Evolutionary conservation across 768 basidiomycete genomes (phyloP).

Genomic region (Calocybe gangraenosa): DNA sequence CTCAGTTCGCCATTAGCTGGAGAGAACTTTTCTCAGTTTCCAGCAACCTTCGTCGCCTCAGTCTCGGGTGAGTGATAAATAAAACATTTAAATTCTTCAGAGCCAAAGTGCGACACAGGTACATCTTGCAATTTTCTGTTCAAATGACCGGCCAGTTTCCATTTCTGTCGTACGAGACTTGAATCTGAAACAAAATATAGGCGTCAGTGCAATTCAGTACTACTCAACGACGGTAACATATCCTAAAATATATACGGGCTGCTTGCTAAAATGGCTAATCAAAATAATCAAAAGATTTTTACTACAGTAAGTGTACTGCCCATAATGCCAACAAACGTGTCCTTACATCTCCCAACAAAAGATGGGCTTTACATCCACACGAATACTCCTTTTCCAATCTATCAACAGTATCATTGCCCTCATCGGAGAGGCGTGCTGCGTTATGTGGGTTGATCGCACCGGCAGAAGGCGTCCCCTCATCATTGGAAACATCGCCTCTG

Average conservation of each 20-base stretch:
- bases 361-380: slow-evolving; percentile 42
- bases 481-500: slow-evolving; percentile 36
- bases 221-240: slow-evolving; percentile 37
- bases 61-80: slow-evolving; percentile 32
- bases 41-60: slow-evolving; percentile 43
- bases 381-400: slow-evolving; percentile 47
- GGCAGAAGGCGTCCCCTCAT: slow-evolving; percentile 38
- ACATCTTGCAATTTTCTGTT: slow-evolving; percentile 49
- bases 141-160: slow-evolving; percentile 52
- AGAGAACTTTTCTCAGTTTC: slow-evolving; percentile 33
- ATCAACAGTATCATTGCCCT: slow-evolving; percentile 53
- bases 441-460: slow-evolving; percentile 33
- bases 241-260: background rate
- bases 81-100: too few species aligned
- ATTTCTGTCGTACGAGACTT: too few species aligned
- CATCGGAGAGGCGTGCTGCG: slow-evolving; percentile 45
- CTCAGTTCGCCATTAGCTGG: slow-evolving; percentile 24
- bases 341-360: slow-evolving; percentile 23
- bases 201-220: slow-evolving; percentile 53
- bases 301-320: background rate
- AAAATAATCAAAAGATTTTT: slow-evolving; percentile 25
- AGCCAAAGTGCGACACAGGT: slow-evolving; percentile 16
- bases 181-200: slow-evolving; percentile 4
- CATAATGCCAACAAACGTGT: background rate
- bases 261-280: slow-evolving; percentile 1